phyloP scores from a whole-genome alignment of 202 grass and related monocot genomes.

The Dendrocalamus latiflorus region DNA sequence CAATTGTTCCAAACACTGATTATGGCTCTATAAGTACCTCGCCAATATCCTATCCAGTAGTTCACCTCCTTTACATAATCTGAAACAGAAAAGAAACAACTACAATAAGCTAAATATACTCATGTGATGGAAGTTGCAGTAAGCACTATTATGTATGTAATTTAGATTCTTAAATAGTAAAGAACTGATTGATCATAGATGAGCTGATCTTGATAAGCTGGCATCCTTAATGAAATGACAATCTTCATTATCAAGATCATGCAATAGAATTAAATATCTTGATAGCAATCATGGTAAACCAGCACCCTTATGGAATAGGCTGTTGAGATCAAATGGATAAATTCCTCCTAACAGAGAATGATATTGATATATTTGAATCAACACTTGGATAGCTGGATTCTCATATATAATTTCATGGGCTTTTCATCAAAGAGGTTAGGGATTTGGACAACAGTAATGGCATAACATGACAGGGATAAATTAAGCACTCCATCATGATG shows the following conservation, averaged over 20 bases:
- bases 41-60: slow-evolving; percentile 90
- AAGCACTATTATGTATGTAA: background rate
- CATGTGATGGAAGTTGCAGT: background rate
- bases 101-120: slow-evolving; percentile 21
- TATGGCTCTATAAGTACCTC: slow-evolving; percentile 45
- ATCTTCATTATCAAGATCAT: background rate
- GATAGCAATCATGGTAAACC: background rate
- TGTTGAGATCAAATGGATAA: background rate
- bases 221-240: background rate
- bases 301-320: background rate
- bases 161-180: slow-evolving; percentile 3
- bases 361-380: background rate
- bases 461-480: background rate
- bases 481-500: background rate
- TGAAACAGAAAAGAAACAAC: slow-evolving; percentile 37
- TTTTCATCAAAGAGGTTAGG: too few relatives aligned
- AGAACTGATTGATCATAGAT: background rate
- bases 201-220: background rate
- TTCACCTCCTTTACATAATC: slow-evolving; percentile 97
- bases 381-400: background rate
- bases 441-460: too few relatives aligned
- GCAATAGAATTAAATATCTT: background rate
- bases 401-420: background rate
- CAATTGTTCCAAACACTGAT: background rate
- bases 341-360: background rate